Evolutionary conservation across 768 basidiomycete species (phyloP).

Genomic region (Chalciporus sphaerocephalus): DNA sequence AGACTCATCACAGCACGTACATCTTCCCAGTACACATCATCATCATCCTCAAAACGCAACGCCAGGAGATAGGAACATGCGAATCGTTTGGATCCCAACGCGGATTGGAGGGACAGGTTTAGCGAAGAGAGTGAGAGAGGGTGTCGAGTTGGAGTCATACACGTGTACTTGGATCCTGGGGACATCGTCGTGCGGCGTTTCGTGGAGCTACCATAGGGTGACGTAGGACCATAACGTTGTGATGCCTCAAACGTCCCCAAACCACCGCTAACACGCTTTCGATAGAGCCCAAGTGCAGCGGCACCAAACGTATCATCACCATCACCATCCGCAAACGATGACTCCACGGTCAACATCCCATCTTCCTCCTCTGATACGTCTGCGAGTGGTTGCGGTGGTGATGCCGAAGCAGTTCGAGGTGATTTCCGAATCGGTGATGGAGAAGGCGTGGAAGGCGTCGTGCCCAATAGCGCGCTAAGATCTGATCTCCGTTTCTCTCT

Average conservation of each 20-base stretch:
- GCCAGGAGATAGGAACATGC: conserved; percentile 78
- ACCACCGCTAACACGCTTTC: conserved; percentile 47
- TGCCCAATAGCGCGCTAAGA: conserved; percentile 44
- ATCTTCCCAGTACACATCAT: conserved; percentile 82
- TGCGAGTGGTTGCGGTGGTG: conserved; percentile 29
- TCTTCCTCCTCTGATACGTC: conserved; percentile 42
- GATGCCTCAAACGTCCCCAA: conserved; percentile 46
- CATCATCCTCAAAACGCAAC: conserved; percentile 67
- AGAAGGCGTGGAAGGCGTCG: conserved; percentile 19
- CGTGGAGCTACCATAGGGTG: conserved; percentile 12
- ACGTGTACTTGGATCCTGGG: conserved; percentile 60
- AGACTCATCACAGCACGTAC: conserved; percentile 71
- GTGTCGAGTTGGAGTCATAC: conserved; percentile 55
- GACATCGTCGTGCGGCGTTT: conserved; percentile 30
- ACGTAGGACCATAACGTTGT: conserved; percentile 11
- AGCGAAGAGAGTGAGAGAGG: conserved; percentile 65
- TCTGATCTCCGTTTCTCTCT: conserved; percentile 54
- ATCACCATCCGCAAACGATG: conserved; percentile 18
- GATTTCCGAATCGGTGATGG: conserved; percentile 22
- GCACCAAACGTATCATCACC: conserved; percentile 49
- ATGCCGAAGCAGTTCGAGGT: conserved; percentile 41
- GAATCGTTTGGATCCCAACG: conserved; percentile 69
- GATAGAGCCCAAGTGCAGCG: conserved; percentile 57
- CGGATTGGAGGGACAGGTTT: conserved; percentile 56
- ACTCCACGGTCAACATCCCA: conserved; percentile 15